Evolutionary conservation across 805 yeast genomes (phyloP).

Genomic region (Myxozyma vanderwaltii): DNA sequence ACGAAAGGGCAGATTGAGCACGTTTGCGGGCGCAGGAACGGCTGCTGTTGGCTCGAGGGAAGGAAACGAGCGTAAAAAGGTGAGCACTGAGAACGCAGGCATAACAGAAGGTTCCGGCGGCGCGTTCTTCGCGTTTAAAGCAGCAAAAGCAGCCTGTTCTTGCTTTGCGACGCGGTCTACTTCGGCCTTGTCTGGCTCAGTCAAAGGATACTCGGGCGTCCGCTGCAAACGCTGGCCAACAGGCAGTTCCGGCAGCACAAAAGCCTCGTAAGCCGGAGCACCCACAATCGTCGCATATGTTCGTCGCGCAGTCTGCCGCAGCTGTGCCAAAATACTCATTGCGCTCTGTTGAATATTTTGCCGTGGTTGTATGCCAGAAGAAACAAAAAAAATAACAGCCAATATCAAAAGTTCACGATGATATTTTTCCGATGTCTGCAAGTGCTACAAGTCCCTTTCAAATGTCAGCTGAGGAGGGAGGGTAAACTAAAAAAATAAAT

Average conservation of each 20-base stretch:
- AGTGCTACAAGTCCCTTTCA: too few relatives aligned
- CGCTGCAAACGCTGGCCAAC: slow-evolving; percentile 7
- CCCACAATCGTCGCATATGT: slow-evolving; percentile 1
- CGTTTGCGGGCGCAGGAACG: slow-evolving; percentile 72
- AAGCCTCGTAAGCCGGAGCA: neutral
- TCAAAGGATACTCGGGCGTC: neutral
- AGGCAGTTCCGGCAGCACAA: neutral
- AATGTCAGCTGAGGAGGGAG: too few relatives aligned
- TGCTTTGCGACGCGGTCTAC: neutral
- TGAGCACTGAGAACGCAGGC: slow-evolving; percentile 25
- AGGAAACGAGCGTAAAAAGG: slow-evolving; percentile 67
- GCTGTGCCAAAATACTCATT: neutral
- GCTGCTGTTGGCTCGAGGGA: slow-evolving; percentile 81
- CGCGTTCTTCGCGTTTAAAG: neutral
- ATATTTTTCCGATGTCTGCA: too few relatives aligned
- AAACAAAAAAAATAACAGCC: too few relatives aligned
- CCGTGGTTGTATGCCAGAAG: slow-evolving; percentile 1
- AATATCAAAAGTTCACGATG: too few relatives aligned
- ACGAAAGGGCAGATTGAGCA: slow-evolving; percentile 75
- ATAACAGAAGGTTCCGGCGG: neutral
- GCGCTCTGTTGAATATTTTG: neutral
- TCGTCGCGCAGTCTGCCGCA: neutral
- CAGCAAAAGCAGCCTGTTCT: neutral
- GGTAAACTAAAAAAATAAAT: too few relatives aligned
- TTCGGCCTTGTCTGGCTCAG: neutral